These are phyloP conservation scores for Diplodia scrobiculata DNA, from an alignment of 2,329 filamentous ascomycete genomes.

Conservation along the genomic window DNA sequence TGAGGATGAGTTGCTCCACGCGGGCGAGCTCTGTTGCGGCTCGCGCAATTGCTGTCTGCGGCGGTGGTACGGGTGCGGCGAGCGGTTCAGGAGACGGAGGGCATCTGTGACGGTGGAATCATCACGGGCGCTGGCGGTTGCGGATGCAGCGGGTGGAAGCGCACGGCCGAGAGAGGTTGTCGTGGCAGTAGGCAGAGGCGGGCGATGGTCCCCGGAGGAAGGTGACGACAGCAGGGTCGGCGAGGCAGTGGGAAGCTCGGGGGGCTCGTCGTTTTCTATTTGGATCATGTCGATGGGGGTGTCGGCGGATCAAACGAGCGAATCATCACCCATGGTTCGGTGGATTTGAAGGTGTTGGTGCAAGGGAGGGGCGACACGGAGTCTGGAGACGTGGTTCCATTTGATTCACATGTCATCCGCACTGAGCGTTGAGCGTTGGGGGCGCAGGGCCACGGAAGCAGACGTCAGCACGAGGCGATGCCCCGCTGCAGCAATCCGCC, in stretches of 20 bases:
- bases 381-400: slow-evolving; percentile 28
- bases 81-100: slow-evolving; percentile 43
- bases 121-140: neutral
- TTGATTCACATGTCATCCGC: slow-evolving; percentile 26
- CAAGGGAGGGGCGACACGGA: slow-evolving; percentile 12
- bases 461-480: slow-evolving; percentile 21
- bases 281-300: slow-evolving; percentile 2
- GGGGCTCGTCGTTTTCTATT: slow-evolving; percentile 21
- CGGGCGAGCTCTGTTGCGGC: neutral
- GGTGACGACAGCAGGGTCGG: neutral
- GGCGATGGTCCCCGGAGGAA: neutral
- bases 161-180: neutral
- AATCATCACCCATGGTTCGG: slow-evolving; percentile 22
- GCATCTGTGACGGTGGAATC: slow-evolving; percentile 13
- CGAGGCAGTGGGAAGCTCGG: slow-evolving; percentile 6
- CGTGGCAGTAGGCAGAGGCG: neutral
- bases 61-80: slow-evolving; percentile 45
- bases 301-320: slow-evolving; percentile 14
- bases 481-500: neutral
- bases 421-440: slow-evolving; percentile 24
- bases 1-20: slow-evolving; percentile 12
- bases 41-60: slow-evolving; percentile 30
- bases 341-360: neutral
- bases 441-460: slow-evolving; percentile 18
- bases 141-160: neutral